Evolutionary conservation across 176 grass and related monocot genomes (phyloP).

Genomic region (Oryza meyeriana): DNA sequence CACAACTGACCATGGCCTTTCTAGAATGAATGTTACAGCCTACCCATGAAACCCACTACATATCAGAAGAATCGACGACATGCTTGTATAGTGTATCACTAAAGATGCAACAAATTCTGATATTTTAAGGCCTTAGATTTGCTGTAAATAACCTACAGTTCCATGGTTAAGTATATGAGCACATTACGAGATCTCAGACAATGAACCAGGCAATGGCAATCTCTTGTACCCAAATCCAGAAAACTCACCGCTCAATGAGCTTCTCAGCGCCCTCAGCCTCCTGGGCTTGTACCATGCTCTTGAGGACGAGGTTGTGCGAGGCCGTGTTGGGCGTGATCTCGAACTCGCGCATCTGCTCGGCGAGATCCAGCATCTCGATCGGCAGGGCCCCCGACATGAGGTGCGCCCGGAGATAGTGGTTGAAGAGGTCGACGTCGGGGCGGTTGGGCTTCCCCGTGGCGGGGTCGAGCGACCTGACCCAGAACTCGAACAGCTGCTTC

Average conservation of each 20-base stretch:
- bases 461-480: slow-evolving; percentile 75
- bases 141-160: background rate
- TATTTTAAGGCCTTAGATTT: background rate
- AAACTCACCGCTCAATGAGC: slow-evolving; percentile 43
- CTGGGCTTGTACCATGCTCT: slow-evolving; percentile 31
- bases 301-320: slow-evolving; percentile 90
- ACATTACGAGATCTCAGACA: background rate
- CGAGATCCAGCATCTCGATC: slow-evolving; percentile 66
- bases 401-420: slow-evolving; percentile 77
- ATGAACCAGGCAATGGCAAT: background rate
- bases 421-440: slow-evolving; percentile 87
- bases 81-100: background rate
- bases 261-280: slow-evolving; percentile 34
- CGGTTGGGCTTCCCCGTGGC: slow-evolving; percentile 75
- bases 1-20: background rate
- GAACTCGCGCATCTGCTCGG: slow-evolving; percentile 82
- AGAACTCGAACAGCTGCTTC: slow-evolving; percentile 72
- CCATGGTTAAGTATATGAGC: background rate
- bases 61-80: background rate
- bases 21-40: background rate
- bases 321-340: slow-evolving; percentile 69
- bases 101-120: background rate
- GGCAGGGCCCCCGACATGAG: slow-evolving; percentile 60
- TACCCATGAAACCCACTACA: background rate
- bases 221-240: background rate